Conservation (phyloP, 2,329 filamentous ascomycete genomes). For the Magnaporthiopsis rhizophila region DNA sequence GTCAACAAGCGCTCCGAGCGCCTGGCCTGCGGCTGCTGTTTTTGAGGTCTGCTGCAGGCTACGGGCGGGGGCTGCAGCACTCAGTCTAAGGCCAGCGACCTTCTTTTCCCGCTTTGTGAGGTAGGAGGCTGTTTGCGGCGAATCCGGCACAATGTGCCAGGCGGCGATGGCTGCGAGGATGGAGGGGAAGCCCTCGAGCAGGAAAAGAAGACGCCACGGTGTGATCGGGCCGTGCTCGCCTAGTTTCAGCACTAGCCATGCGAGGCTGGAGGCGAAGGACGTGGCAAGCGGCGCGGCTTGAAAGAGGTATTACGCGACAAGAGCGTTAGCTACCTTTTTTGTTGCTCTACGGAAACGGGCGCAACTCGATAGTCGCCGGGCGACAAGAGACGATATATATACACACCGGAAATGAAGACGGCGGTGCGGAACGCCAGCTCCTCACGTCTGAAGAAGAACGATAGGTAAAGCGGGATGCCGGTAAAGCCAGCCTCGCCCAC, state of each 20-base stretch:
- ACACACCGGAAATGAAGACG: conserved; percentile 67
- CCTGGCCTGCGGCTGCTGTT: conserved; percentile 33
- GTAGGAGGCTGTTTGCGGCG: conserved; percentile 57
- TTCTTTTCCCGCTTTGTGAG: conserved; percentile 56
- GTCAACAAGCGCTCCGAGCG: conserved; percentile 52
- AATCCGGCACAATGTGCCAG: conserved; percentile 70
- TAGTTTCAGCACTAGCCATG: conserved; percentile 67
- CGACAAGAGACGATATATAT: background rate
- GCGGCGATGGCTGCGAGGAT: conserved; percentile 66
- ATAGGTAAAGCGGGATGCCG: conserved; percentile 55
- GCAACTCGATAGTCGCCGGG: conserved; percentile 9
- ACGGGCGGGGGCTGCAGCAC: conserved; percentile 14
- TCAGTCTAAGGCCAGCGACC: conserved; percentile 63
- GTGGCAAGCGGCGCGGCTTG: conserved; percentile 74
- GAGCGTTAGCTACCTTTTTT: conserved; percentile 31
- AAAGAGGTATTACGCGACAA: conserved; percentile 34
- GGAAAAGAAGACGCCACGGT: conserved; percentile 77
- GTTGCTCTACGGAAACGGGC: conserved; percentile 35
- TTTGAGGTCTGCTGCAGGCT: conserved; percentile 31
- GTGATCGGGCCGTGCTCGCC: conserved; percentile 61
- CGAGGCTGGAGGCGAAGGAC: conserved; percentile 70
- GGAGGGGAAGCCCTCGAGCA: conserved; percentile 79
- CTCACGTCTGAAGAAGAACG: conserved; percentile 54
- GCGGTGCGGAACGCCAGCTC: conserved; percentile 83
- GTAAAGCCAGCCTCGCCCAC: conserved; percentile 59